Conservation (phyloP, 306 rosid genomes). For the Vigna unguiculata region DNA sequence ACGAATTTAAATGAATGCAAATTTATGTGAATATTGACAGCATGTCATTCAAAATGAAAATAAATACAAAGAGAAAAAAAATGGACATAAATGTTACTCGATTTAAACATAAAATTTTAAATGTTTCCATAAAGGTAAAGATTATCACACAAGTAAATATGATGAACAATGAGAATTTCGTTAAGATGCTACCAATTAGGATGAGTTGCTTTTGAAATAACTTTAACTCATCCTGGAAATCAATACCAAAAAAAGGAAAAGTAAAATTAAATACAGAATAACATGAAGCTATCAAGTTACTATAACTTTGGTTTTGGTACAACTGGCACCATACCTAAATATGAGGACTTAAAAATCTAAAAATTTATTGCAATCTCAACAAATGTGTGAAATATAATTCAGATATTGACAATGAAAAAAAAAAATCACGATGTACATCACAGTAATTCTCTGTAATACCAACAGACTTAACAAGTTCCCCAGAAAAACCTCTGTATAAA, state of each 20-base stretch:
- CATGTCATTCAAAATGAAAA: no score
- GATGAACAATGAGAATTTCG: no score
- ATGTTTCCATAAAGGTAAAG: no score
- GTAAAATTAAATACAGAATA: constrained; percentile 1
- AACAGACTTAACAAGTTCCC: constrained; percentile 42
- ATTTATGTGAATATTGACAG: no score
- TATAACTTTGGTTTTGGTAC: constrained; percentile 10
- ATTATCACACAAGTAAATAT: no score
- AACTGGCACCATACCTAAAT: background rate
- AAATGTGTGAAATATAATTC: constrained; percentile 30
- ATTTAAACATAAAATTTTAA: no score
- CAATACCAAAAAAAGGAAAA: background rate
- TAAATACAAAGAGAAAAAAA: no score
- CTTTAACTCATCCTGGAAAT: background rate
- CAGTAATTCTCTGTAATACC: constrained; percentile 50
- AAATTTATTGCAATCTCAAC: constrained; percentile 43
- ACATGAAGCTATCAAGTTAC: background rate
- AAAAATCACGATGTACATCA: constrained; percentile 60
- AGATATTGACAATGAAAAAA: constrained; percentile 50
- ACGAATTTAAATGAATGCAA: no score
- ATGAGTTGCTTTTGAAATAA: no score
- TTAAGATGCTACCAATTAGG: no score
- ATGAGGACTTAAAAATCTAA: constrained; percentile 32
- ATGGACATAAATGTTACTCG: no score
- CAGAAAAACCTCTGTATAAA: constrained; percentile 23